Evolutionary conservation across 2,329 filamentous ascomycete species (phyloP).

Genomic region (Cordyceps cateniannulata): DNA sequence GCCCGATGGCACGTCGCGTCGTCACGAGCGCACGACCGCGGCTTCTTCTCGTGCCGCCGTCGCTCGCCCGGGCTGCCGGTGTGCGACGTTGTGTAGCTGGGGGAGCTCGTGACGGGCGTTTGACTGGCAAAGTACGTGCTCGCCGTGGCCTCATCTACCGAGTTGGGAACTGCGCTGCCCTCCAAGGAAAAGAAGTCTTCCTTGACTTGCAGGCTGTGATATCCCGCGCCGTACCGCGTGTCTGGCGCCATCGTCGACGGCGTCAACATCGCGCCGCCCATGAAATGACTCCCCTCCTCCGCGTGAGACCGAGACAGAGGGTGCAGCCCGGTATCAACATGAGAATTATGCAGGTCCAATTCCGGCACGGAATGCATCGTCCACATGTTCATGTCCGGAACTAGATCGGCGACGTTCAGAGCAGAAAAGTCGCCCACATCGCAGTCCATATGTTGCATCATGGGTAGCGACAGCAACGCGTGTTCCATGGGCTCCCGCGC

Average conservation of each 20-base stretch:
- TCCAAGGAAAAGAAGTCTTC: no score
- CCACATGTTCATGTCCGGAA: neutral
- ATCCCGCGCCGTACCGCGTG: no score
- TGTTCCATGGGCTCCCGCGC: neutral
- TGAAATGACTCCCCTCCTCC: neutral
- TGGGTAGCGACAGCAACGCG: neutral
- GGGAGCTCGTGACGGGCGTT: neutral
- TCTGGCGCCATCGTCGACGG: no score
- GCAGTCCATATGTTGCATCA: neutral
- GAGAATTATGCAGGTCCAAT: neutral
- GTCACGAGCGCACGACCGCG: neutral
- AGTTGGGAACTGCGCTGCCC: no score
- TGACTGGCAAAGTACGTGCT: no score
- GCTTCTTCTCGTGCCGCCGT: neutral
- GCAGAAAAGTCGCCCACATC: neutral
- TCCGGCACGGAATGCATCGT: neutral
- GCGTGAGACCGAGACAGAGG: neutral
- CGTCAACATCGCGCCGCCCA: neutral
- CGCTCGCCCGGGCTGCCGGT: neutral
- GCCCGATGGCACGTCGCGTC: neutral
- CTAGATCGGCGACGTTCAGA: neutral
- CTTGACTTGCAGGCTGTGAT: no score
- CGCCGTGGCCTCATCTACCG: no score
- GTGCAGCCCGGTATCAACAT: neutral
- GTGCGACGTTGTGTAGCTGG: neutral